Conservation (phyloP, 2,329 filamentous ascomycete species). For the Pezicula neosporulosa region DNA sequence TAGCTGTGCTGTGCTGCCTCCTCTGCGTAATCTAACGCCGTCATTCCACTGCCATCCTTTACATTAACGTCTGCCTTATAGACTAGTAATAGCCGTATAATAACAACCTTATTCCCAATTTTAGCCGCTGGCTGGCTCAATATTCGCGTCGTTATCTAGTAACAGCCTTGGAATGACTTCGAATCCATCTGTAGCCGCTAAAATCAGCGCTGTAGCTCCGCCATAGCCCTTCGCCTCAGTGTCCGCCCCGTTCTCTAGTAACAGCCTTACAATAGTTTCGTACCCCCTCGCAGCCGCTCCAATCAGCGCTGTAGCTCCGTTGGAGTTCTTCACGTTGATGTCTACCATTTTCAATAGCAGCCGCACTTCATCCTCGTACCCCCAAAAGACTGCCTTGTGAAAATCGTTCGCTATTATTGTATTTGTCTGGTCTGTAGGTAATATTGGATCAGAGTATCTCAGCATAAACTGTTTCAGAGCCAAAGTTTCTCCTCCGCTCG, state of each 20-base stretch:
- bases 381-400: background rate
- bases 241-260: constrained; percentile 1
- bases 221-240: background rate
- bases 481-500: no score
- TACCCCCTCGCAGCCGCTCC: background rate
- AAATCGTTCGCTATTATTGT: no score
- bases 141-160: background rate
- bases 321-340: background rate
- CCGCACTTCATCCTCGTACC: background rate
- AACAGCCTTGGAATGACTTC: background rate
- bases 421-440: no score
- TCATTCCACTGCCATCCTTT: constrained; percentile 22
- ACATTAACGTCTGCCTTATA: background rate
- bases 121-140: no score
- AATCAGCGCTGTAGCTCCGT: background rate
- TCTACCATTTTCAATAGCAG: background rate
- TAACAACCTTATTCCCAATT: no score
- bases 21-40: constrained; percentile 6
- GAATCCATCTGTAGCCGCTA: background rate
- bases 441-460: no score
- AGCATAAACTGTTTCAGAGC: no score
- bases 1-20: no score
- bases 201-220: background rate
- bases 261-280: constrained; percentile 5
- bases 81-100: constrained; percentile 1